A percentile compares a stretch with the other conserved stretches of the same genome.
Evolutionary conservation across 2,329 filamentous ascomycete species (phyloP).

Genomic region (Gnomoniopsis smithogilvyi): DNA sequence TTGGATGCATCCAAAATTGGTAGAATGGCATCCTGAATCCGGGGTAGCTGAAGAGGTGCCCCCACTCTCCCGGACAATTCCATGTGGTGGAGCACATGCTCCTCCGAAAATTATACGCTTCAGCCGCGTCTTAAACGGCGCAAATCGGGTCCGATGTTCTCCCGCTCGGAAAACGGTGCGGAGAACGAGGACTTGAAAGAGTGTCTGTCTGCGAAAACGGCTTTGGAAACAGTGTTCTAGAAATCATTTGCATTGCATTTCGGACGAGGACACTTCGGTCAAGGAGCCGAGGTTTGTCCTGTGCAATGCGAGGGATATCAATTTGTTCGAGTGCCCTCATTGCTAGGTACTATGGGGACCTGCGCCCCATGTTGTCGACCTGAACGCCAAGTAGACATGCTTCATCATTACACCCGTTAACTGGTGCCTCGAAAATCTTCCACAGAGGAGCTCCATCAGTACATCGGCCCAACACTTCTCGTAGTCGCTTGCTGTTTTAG

Average conservation of each 20-base stretch:
- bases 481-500: neutral
- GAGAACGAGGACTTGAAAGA: neutral
- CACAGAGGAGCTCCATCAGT: too few species aligned
- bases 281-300: neutral
- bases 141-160: constrained; percentile 12
- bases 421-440: too few species aligned
- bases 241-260: constrained; percentile 4
- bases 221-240: neutral
- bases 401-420: too few species aligned
- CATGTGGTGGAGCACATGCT: too few species aligned
- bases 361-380: too few species aligned
- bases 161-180: constrained; percentile 12
- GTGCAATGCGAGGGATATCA: neutral
- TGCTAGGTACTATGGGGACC: neutral
- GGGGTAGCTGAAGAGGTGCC: constrained; percentile 7
- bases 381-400: too few species aligned
- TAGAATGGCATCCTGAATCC: neutral
- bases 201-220: constrained; percentile 11
- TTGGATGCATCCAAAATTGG: neutral
- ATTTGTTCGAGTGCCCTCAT: neutral
- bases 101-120: neutral
- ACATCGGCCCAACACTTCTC: neutral
- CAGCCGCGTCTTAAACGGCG: neutral
- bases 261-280: neutral
- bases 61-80: neutral